Conservation (phyloP, 306 rosid genomes). For the Begonia loranthoides region DNA sequence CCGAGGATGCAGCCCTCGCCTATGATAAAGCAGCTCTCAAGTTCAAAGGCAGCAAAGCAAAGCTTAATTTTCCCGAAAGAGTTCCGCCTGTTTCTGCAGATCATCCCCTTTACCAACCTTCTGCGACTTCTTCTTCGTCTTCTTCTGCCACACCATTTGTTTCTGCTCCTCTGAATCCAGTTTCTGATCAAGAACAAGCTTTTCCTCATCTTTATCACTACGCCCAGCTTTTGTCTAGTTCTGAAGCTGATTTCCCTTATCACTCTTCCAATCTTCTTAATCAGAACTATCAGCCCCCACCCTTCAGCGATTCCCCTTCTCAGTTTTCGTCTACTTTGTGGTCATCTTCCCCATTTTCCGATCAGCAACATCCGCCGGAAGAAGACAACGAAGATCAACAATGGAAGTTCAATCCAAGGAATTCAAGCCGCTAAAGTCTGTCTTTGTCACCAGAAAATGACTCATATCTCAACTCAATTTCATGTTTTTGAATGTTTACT, state of each 20-base stretch:
- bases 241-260: constrained; percentile 28
- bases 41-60: constrained; percentile 74
- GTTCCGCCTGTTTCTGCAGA: constrained; percentile 13
- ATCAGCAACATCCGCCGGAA: constrained; percentile 13
- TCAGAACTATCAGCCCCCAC: too few species aligned
- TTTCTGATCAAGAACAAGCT: constrained; percentile 9
- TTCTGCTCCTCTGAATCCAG: constrained; percentile 5
- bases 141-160: neutral
- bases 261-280: constrained; percentile 32
- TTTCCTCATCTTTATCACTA: constrained; percentile 55
- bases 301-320: too few species aligned
- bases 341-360: constrained; percentile 18
- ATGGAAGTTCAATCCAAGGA: too few species aligned
- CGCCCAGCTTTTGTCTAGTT: constrained; percentile 58
- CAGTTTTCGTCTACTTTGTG: constrained; percentile 8
- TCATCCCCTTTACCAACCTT: neutral
- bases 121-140: neutral
- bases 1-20: constrained; percentile 75
- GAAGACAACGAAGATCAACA: constrained; percentile 2
- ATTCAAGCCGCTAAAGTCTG: too few species aligned
- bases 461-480: too few species aligned
- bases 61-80: constrained; percentile 61
- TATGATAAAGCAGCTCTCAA: constrained; percentile 68
- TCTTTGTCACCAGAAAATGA: too few species aligned
- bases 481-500: too few species aligned